Evolutionary conservation across 371 early-diverging fungal species (phyloP).

Genomic region (Globomyces sp.): DNA sequence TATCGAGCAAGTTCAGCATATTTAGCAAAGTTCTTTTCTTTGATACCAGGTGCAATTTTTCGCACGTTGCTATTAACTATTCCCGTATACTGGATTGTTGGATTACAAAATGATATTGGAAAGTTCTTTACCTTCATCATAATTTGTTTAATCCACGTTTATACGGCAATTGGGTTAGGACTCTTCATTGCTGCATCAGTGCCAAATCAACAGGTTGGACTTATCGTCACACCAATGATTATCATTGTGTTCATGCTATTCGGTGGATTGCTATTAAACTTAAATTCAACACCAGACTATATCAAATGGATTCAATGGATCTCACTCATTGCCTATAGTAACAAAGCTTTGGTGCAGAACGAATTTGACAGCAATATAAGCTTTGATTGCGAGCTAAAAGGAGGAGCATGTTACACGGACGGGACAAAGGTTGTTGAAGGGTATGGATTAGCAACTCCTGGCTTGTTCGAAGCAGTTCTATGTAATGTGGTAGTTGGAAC

Average conservation of each 20-base stretch:
- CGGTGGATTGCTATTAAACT: constrained; percentile 34
- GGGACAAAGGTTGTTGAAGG: constrained; percentile 27
- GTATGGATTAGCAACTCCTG: constrained; percentile 15
- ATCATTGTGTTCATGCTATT: constrained; percentile 39
- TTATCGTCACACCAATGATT: constrained; percentile 35
- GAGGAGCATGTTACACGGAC: constrained; percentile 13
- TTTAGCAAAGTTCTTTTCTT: constrained; percentile 35
- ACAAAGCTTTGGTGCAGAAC: constrained; percentile 26
- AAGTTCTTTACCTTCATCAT: constrained; percentile 30
- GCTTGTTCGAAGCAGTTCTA: constrained; percentile 15
- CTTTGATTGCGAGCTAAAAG: constrained; percentile 12
- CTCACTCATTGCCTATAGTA: constrained; percentile 26
- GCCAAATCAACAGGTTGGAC: constrained; percentile 27
- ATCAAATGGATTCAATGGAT: constrained; percentile 38
- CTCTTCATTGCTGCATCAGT: constrained; percentile 33
- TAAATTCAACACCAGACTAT: constrained; percentile 25
- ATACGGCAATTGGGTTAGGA: constrained; percentile 29
- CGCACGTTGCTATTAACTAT: constrained; percentile 20
- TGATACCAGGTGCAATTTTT: constrained; percentile 23
- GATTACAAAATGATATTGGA: constrained; percentile 24
- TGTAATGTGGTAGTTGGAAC: constrained; percentile 16
- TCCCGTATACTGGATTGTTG: constrained; percentile 41
- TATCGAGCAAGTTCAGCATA: constrained; percentile 38
- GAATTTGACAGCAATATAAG: constrained; percentile 25
- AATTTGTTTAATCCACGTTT: constrained; percentile 19